Conservation (phyloP, 2,329 filamentous ascomycete genomes). For the Aspergillus transmontanensis region DNA sequence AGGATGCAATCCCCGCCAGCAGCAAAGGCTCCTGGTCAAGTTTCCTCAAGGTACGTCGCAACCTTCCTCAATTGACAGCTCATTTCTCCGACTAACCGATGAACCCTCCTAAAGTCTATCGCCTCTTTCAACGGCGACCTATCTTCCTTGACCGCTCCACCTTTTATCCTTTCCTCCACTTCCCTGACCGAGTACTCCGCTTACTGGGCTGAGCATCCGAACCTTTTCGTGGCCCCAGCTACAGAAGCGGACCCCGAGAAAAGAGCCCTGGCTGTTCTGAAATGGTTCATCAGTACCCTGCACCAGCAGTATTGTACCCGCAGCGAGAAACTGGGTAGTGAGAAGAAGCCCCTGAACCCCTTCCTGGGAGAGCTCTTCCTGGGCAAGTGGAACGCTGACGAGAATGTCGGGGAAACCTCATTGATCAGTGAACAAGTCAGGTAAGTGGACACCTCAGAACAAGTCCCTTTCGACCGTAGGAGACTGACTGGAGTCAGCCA, state of each 20-base stretch:
- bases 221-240: slow-evolving; percentile 78
- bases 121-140: slow-evolving; percentile 82
- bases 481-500: slow-evolving; percentile 56
- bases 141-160: slow-evolving; percentile 76
- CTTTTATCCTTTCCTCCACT: slow-evolving; percentile 78
- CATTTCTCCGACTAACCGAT: neutral
- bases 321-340: slow-evolving; percentile 81
- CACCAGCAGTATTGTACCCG: slow-evolving; percentile 79
- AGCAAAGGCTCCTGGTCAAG: slow-evolving; percentile 52
- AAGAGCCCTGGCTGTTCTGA: slow-evolving; percentile 83
- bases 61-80: neutral
- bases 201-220: slow-evolving; percentile 80
- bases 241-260: slow-evolving; percentile 77
- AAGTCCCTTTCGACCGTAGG: neutral
- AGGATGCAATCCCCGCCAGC: slow-evolving; percentile 44
- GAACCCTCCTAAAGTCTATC: slow-evolving; percentile 57
- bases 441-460: slow-evolving; percentile 30
- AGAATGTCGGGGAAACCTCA: slow-evolving; percentile 70
- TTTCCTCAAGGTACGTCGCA: slow-evolving; percentile 48
- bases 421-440: slow-evolving; percentile 94
- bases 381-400: slow-evolving; percentile 82
- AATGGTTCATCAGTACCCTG: slow-evolving; percentile 92
- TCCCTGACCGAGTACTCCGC: slow-evolving; percentile 79
- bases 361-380: slow-evolving; percentile 95
- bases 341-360: slow-evolving; percentile 97